Evolutionary conservation across 805 yeast genomes (phyloP).

Genomic region (Jamesozyma lodderae): DNA sequence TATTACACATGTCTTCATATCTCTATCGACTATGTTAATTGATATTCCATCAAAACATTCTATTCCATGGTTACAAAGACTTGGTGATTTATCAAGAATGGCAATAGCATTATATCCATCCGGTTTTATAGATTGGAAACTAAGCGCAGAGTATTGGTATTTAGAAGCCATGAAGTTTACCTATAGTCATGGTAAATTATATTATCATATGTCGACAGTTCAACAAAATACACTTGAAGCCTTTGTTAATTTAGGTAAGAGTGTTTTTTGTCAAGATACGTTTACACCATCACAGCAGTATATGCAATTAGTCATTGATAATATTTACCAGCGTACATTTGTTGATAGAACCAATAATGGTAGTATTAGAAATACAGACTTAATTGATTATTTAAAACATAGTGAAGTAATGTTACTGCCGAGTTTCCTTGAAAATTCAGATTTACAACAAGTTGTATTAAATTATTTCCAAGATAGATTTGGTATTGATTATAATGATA

Average conservation of each 20-base stretch:
- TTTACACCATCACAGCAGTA: slow-evolving; percentile 78
- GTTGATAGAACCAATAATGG: slow-evolving; percentile 30
- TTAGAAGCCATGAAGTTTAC: slow-evolving; percentile 59
- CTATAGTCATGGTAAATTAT: slow-evolving; percentile 78
- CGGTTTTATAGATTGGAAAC: slow-evolving; percentile 76
- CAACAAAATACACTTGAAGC: slow-evolving; percentile 66
- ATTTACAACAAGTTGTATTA: slow-evolving; percentile 48
- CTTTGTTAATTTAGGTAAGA: slow-evolving; percentile 67
- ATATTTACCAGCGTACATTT: slow-evolving; percentile 51
- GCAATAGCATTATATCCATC: slow-evolving; percentile 79
- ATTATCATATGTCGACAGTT: slow-evolving; percentile 82
- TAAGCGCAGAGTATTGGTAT: slow-evolving; percentile 79
- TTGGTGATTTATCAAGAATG: slow-evolving; percentile 82
- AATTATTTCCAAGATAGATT: slow-evolving; percentile 52
- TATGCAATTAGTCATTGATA: slow-evolving; percentile 67
- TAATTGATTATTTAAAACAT: slow-evolving; percentile 38
- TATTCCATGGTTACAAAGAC: slow-evolving; percentile 64
- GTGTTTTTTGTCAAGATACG: slow-evolving; percentile 72
- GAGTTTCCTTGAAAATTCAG: slow-evolving; percentile 46
- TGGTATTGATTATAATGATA: slow-evolving; percentile 57
- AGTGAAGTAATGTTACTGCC: slow-evolving; percentile 60
- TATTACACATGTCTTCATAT: slow-evolving; percentile 59
- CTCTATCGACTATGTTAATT: slow-evolving; percentile 34
- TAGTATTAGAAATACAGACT: slow-evolving; percentile 23
- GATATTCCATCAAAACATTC: slow-evolving; percentile 31